Conservation (phyloP, 73 alveolate genomes). For the Paramecium bursaria region DNA sequence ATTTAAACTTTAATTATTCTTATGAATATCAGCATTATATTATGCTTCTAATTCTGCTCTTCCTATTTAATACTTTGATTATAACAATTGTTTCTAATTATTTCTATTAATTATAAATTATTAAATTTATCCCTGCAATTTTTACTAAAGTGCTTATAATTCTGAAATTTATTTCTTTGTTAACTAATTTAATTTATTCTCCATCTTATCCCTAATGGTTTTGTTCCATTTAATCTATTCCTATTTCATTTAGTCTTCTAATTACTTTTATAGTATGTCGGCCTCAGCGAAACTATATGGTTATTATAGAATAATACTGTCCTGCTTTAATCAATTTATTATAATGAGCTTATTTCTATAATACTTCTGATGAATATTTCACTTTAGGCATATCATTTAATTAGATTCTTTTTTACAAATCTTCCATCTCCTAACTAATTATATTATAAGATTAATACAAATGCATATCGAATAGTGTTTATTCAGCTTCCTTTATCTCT, state of each 20-base stretch:
- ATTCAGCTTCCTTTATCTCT: constrained; percentile 49
- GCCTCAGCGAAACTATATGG: constrained; percentile 24
- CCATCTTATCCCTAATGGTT: background rate
- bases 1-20: too few relatives aligned
- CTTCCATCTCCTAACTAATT: constrained; percentile 35
- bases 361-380: constrained; percentile 23
- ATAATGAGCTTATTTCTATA: constrained; percentile 36
- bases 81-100: constrained; percentile 20
- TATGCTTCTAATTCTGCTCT: too few relatives aligned
- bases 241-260: background rate
- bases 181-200: constrained; percentile 31
- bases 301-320: background rate
- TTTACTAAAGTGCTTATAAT: constrained; percentile 27
- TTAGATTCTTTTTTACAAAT: constrained; percentile 4
- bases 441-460: background rate
- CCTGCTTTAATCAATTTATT: constrained; percentile 46
- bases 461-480: constrained; percentile 6
- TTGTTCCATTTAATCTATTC: constrained; percentile 42
- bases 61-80: too few relatives aligned
- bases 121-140: constrained; percentile 11
- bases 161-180: constrained; percentile 47
- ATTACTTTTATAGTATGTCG: constrained; percentile 13
- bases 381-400: constrained; percentile 14
- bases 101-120: constrained; percentile 39
- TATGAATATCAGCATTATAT: too few relatives aligned